A percentile compares a stretch with the other conserved stretches of the same genome.
Conservation (phyloP, 176 grass and related monocot genomes). For the Carex littledalei region DNA sequence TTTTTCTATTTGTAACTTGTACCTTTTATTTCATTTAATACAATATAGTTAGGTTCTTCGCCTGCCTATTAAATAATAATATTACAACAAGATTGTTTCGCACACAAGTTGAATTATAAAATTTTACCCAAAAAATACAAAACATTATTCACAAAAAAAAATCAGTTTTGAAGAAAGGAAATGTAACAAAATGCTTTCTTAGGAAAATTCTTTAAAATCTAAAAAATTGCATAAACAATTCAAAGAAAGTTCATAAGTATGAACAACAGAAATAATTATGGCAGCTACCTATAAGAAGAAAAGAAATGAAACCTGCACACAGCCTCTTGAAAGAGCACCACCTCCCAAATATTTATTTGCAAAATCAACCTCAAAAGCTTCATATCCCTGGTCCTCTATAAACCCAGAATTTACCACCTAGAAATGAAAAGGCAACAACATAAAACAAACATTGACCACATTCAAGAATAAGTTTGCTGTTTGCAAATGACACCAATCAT, state of each 20-base stretch:
- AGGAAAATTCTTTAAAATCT: not conserved
- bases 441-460: too few species aligned
- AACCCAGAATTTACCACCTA: conserved; percentile 66
- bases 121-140: not conserved
- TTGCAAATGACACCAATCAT: not conserved
- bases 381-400: conserved; percentile 79
- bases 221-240: not conserved
- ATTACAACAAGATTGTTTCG: not conserved
- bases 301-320: conserved; percentile 65
- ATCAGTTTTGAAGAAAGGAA: not conserved
- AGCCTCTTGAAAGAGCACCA: conserved; percentile 78
- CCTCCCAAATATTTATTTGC: conserved; percentile 94
- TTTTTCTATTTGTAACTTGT: too few species aligned
- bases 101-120: not conserved
- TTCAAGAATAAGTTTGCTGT: too few species aligned
- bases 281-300: conserved; percentile 33
- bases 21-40: too few species aligned
- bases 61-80: too few species aligned
- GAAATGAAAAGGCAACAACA: conserved; percentile 31
- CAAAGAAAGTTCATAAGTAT: not conserved
- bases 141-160: not conserved
- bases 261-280: conserved; percentile 1
- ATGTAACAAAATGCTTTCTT: not conserved
- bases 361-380: conserved; percentile 85
- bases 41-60: too few species aligned